Percentiles rank a stretch among this genome's conserved stretches.
These are phyloP conservation scores for Pseudogymnoascus sp. DNA, from an alignment of 2,329 filamentous ascomycete genomes.

Conservation along the genomic window DNA sequence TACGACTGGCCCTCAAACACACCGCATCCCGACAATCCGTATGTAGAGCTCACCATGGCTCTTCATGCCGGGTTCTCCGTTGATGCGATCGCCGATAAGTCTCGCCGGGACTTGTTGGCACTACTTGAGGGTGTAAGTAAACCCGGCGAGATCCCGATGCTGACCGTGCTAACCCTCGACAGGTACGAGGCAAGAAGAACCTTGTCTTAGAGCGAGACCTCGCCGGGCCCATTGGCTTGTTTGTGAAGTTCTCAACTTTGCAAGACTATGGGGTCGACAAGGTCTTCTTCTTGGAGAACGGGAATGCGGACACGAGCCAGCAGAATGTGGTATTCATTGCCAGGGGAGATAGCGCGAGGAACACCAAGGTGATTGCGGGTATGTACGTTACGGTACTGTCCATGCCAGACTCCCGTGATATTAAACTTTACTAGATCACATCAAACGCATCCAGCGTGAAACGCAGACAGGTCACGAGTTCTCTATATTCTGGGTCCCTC, in stretches of 20 bases:
- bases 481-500: slow-evolving; percentile 91
- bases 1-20: slow-evolving; percentile 1
- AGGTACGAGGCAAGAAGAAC: slow-evolving; percentile 99
- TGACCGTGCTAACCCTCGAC: slow-evolving; percentile 19
- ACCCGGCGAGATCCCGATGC: slow-evolving; percentile 10
- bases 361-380: slow-evolving; percentile 85
- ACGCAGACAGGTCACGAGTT: slow-evolving; percentile 91
- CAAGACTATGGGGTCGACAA: slow-evolving; percentile 98
- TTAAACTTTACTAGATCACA: slow-evolving; percentile 63
- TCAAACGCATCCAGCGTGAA: slow-evolving; percentile 80
- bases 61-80: slow-evolving; percentile 64
- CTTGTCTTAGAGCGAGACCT: slow-evolving; percentile 86
- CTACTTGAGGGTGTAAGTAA: slow-evolving; percentile 85
- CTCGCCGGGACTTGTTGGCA: slow-evolving; percentile 79
- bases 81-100: slow-evolving; percentile 69
- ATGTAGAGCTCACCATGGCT: slow-evolving; percentile 55
- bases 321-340: slow-evolving; percentile 92
- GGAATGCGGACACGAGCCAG: slow-evolving; percentile 89
- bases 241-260: slow-evolving; percentile 90
- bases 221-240: slow-evolving; percentile 78
- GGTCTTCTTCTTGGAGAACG: slow-evolving; percentile 93
- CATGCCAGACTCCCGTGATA: neutral
- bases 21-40: slow-evolving; percentile 1
- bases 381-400: slow-evolving; percentile 26
- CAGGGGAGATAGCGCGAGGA: slow-evolving; percentile 77